Evolutionary conservation across 805 yeast species (phyloP), one percentile per base, ranked within the genome.

Genomic region (Cyberlindnera suaveolens): DNA sequence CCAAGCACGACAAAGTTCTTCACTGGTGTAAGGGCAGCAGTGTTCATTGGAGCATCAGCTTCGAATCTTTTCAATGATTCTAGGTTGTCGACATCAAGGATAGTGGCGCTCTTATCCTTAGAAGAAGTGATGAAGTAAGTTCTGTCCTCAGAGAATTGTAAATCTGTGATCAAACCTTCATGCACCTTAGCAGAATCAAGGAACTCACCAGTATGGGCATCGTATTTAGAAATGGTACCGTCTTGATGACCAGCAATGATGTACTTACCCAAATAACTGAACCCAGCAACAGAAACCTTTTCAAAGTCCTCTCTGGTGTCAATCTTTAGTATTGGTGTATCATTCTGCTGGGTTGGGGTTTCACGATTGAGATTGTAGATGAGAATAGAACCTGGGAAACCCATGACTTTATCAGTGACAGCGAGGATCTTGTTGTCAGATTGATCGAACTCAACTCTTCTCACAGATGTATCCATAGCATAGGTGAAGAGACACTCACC

Each of bases 1-100:
- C 98, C 99, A 49, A 93, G 74, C 39, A 93, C 82, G 49, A 93
- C 85, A 62, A 82, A 91, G 61, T 93, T 91, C 70, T 93, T 93
- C 45, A 81, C 72, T 20, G 98, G 95, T 14, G 99, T 90, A 54
- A 93, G 84, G 52, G 95, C 83, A 16, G 98, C 98, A 31, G 96
- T 78, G 72, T 93, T 93, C 75, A 93, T 75, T 45, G 98, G 97
- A 41, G 95, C 89, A 63, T 89, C 97, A 6, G 96, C 82, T 54
- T 74, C 77, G 66, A 74, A 93, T 17, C 77, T 79, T 67, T 90
- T 89, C 64, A 85, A 65, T 41, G 80, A 61, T 50, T 80, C 75
- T 48, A 93, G 72, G 39, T 81, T 74, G 50, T 86, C 95, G 39
- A 85, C 86, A 61, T 87, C 91, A 42, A 86, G 70, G 47, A 93